Conservation (phyloP, 2,329 filamentous ascomycete species). For the Chrysosporium queenslandicum region DNA sequence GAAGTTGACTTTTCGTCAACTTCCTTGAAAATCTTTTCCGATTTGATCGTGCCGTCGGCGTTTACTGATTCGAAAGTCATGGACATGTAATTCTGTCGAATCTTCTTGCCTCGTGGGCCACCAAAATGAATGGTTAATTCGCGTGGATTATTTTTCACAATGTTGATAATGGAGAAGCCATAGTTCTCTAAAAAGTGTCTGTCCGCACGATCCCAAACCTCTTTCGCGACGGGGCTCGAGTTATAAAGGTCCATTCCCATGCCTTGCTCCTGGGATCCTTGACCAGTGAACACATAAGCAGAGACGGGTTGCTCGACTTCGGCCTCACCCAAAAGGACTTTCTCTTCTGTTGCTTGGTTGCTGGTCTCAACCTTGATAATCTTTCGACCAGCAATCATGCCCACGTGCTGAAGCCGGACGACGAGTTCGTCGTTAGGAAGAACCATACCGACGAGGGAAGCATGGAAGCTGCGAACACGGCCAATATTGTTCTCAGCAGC, state of each 20-base stretch:
- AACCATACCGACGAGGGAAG: constrained; percentile 96
- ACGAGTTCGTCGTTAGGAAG: constrained; percentile 90
- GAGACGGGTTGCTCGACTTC: constrained; percentile 97
- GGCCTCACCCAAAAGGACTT: constrained; percentile 87
- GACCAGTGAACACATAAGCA: constrained; percentile 94
- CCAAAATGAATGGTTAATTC: constrained; percentile 98
- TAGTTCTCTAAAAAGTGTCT: constrained; percentile 98
- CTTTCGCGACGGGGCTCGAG: constrained; percentile 86
- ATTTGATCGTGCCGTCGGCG: constrained; percentile 84
- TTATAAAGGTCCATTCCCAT: constrained; percentile 99
- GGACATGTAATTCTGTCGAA: constrained; percentile 97
- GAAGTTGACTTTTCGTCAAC: constrained; percentile 85
- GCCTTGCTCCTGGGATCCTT: constrained; percentile 96
- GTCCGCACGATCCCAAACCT: constrained; percentile 96
- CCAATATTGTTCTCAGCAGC: constrained; percentile 97
- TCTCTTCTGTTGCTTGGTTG: constrained; percentile 93
- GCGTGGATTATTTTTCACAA: constrained; percentile 99
- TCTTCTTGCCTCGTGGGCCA: constrained; percentile 90
- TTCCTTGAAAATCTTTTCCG: constrained; percentile 99
- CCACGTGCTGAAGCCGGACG: constrained; percentile 90
- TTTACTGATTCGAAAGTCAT: constrained; percentile 99
- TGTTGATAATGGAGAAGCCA: constrained; percentile 95
- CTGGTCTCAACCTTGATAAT: constrained; percentile 97
- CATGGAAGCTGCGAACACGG: constrained; percentile 93
- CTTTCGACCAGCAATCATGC: constrained; percentile 96